phyloP scores from a whole-genome alignment of 371 early-diverging fungal genomes.

The Funneliformis caledonium region DNA sequence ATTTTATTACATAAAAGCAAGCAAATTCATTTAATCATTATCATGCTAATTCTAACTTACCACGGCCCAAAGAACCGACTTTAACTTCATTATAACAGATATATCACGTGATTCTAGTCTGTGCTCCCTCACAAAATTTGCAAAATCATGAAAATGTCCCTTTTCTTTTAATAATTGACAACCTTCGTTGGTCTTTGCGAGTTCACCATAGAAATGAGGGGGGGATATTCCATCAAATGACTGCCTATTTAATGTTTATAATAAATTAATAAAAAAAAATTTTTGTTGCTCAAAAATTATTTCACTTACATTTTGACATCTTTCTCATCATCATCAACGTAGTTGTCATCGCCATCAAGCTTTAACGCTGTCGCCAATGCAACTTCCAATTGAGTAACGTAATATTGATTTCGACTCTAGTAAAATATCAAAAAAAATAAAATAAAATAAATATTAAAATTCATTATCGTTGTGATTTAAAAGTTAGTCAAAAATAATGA shows the following conservation, averaged over 20 bases:
- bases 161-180: conserved; percentile 65
- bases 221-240: conserved; percentile 61
- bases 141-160: conserved; percentile 72
- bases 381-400: conserved; percentile 79
- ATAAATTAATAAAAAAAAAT: too few species aligned
- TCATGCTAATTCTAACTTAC: conserved; percentile 34
- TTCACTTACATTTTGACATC: conserved; percentile 39
- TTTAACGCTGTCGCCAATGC: conserved; percentile 69
- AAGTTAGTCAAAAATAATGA: not conserved
- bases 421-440: not conserved
- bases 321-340: conserved; percentile 23
- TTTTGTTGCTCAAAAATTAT: not conserved
- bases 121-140: conserved; percentile 62
- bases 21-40: not conserved
- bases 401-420: conserved; percentile 78
- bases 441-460: not conserved
- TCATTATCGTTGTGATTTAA: not conserved
- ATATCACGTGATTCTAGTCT: conserved; percentile 52
- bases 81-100: conserved; percentile 61
- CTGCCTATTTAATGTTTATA: conserved; percentile 44
- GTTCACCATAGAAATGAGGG: conserved; percentile 84
- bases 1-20: not conserved
- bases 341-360: conserved; percentile 50
- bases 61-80: conserved; percentile 79
- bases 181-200: conserved; percentile 82